These are phyloP conservation scores for Stentor roeselii DNA, from an alignment of 73 alveolate genomes.

Conservation along the genomic window DNA sequence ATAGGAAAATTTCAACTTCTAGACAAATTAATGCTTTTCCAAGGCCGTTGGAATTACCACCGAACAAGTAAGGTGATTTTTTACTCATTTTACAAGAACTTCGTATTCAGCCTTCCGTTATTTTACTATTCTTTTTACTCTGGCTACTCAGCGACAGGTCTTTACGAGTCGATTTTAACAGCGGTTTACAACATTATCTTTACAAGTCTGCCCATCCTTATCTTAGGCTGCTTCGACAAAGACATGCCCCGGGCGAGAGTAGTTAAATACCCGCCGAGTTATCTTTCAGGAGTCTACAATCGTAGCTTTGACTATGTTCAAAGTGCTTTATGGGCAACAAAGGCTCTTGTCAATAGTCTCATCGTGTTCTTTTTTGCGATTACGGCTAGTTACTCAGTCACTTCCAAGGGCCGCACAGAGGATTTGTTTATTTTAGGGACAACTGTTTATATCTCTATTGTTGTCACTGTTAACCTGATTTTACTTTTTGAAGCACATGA, in stretches of 20 bases:
- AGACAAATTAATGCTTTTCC: slow-evolving; percentile 75
- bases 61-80: slow-evolving; percentile 65
- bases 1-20: slow-evolving; percentile 76
- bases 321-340: background rate
- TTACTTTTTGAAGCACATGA: background rate
- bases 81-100: slow-evolving; percentile 80
- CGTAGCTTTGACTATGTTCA: background rate
- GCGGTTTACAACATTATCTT: slow-evolving; percentile 79
- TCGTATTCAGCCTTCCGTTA: slow-evolving; percentile 66
- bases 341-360: background rate
- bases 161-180: slow-evolving; percentile 82
- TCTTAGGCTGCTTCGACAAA: slow-evolving; percentile 77
- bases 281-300: background rate
- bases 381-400: background rate
- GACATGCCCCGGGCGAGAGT: slow-evolving; percentile 18
- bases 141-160: slow-evolving; percentile 87
- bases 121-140: slow-evolving; percentile 71
- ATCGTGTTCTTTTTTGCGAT: background rate
- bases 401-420: background rate
- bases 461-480: background rate
- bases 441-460: background rate
- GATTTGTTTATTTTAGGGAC: slow-evolving; percentile 11
- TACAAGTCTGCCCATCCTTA: slow-evolving; percentile 81
- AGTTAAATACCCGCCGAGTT: background rate
- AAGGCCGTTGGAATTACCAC: slow-evolving; percentile 90